Conservation (phyloP, 1,284 basidiomycete species). For the Pisolithus thermaeus region DNA sequence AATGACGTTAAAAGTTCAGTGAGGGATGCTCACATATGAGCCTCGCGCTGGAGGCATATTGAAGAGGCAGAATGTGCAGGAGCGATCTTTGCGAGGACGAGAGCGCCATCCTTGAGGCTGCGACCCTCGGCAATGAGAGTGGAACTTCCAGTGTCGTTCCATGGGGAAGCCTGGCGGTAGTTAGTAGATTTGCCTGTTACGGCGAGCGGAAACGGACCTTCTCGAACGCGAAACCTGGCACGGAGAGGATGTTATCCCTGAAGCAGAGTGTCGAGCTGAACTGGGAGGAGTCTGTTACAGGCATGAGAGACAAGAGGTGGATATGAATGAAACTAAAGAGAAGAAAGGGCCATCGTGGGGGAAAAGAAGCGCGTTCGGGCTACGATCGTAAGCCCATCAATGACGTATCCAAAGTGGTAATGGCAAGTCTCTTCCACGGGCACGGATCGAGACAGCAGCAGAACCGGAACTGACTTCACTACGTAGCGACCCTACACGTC, state of each 20-base stretch:
- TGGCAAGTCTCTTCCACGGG: background rate
- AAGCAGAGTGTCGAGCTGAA: conserved; percentile 16
- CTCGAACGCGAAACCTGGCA: conserved; percentile 66
- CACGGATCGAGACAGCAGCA: conserved; percentile 2
- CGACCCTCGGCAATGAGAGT: conserved; percentile 62
- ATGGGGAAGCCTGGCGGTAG: conserved; percentile 40
- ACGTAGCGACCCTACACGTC: too few species aligned
- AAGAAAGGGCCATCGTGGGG: background rate
- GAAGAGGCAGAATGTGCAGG: conserved; percentile 64
- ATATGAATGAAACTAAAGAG: too few species aligned
- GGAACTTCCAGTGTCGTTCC: conserved; percentile 68
- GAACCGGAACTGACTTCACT: too few species aligned
- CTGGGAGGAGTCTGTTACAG: background rate
- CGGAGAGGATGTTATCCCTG: conserved; percentile 50
- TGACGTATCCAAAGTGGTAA: background rate
- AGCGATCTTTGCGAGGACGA: conserved; percentile 65
- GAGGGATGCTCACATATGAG: conserved; percentile 50
- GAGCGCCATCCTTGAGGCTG: conserved; percentile 62
- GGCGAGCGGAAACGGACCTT: conserved; percentile 36
- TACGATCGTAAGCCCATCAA: too few species aligned
- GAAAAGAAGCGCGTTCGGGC: background rate
- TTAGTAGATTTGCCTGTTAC: background rate
- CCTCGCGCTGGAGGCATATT: conserved; percentile 64
- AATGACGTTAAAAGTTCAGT: background rate
- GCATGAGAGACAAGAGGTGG: background rate